Conservation (phyloP, 225 moss, liverwort and hornwort species). For the Sphagnum contortum region DNA sequence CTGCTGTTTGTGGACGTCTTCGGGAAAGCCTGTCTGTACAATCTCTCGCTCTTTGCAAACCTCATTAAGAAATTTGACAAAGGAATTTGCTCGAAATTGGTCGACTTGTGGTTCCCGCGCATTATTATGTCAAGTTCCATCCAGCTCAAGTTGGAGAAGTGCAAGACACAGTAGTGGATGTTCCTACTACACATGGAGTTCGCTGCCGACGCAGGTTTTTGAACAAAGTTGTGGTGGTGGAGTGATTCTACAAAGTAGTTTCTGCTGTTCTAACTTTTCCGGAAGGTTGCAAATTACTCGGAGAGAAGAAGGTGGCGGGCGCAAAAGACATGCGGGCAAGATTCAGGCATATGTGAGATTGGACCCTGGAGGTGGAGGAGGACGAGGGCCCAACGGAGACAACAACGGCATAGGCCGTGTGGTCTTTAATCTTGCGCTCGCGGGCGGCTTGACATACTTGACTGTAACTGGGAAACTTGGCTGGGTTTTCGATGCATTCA, state of each 20-base stretch:
- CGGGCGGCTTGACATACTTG: slow-evolving; percentile 88
- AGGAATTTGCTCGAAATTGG: no score
- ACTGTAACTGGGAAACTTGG: slow-evolving; percentile 94
- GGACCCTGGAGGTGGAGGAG: slow-evolving; percentile 64
- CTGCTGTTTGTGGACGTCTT: no score
- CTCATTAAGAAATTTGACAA: no score
- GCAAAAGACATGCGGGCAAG: slow-evolving; percentile 17
- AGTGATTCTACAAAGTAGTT: slow-evolving; percentile 1
- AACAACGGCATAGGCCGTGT: slow-evolving; percentile 62
- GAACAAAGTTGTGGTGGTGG: no score
- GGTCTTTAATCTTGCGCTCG: slow-evolving; percentile 72
- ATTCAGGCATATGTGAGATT: slow-evolving; percentile 54
- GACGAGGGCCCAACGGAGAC: slow-evolving; percentile 21
- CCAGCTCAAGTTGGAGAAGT: no score
- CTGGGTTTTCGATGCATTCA: slow-evolving; percentile 87
- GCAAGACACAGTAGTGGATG: no score
- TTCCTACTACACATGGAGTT: no score
- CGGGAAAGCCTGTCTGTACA: no score
- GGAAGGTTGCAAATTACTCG: slow-evolving; percentile 6
- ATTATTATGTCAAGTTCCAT: no score
- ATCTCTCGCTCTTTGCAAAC: no score
- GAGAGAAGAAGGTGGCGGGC: slow-evolving; percentile 3
- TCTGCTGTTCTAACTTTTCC: slow-evolving; percentile 13
- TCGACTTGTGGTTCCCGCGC: no score
- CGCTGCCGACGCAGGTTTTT: no score